Base-by-base conservation (phyloP, 768 basidiomycete genomes). In the Leccinum aurantiacum region DNA sequence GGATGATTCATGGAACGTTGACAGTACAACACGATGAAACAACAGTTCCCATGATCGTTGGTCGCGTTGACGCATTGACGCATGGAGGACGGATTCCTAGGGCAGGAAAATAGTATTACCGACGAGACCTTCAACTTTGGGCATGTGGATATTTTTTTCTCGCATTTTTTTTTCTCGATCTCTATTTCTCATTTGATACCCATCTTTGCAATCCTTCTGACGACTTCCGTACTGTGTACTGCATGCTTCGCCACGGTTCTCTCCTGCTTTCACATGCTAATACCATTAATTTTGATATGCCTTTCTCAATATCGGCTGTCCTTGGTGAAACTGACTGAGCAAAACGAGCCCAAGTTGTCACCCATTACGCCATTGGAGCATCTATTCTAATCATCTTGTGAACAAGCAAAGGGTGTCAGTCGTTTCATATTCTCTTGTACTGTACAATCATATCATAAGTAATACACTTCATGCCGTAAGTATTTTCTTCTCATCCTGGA, bases 1-100 rank as follows among this genome's bases (percentile, higher is more conserved):
- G 29, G 48, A 17, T 24, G 55, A 69, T 10, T 6, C 33, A 13
- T 60, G 38, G 38, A 62, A 33, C 8, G 25, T 56, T 4, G 57
- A 60, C 11, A 69, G 60, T 44, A 22, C 22, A 44, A 58, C 33
- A 29, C 38, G n/a, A 24, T 59, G 11, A 10, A 8, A 19, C 47
- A 25, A 24, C 69, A 60, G 60, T 53, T 6, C 27, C 41, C 17
- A 6, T 46, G 29, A 6, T 9, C 6, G 9, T n/a, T 38, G 17
- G 35, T 51, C 6, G 22, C 22, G 49, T 17, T 3, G 14, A 44
- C 35, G 22, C 38, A 15, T 57, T 46, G 31, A 35, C 22, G 27
- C 8, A 49, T 27, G 17, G 8, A 55, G 53, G 56, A 54, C 63
- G 33, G 3, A 51, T 59, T 27, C 13, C 14, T 52, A n/a, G n/a